Base-by-base conservation (phyloP, 1,284 basidiomycete genomes). In the Trichosporon asahii region DNA sequence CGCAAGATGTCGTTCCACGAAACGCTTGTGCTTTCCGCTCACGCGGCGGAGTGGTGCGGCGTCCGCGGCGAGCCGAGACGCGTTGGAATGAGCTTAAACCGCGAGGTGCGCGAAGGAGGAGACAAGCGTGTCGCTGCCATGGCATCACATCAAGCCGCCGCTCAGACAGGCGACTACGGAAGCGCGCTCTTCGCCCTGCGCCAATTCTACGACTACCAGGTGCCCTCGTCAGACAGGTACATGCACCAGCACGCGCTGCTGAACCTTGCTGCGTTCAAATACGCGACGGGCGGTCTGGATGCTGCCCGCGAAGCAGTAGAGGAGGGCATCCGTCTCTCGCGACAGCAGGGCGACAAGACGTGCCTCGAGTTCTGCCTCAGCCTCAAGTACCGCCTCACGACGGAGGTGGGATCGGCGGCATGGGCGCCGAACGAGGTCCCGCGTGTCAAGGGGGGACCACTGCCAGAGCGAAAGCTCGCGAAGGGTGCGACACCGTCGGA, bases 141-240 rank as follows among this genome's bases (percentile, higher is more conserved):
- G 27, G 35, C 15, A 35, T 79, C 77, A 27, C 79, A 80, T 65
- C 74, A 78, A 55, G 46, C 67, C 1, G 79, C 82, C 0, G 70
- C 75, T 8, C 72, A 74, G 3, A 70, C 74, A 3, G 83, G 80
- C 5, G 82, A 84, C 70, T 79, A 80, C 64, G 76, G 79, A 0
- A 66, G 71, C 1, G 80, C 82, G 11, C 66, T 83, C 25, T 71
- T 69, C 14, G 77, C 78, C 0, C 65, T 84, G 8, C 68, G 78
- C 21, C 72, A 76, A 3, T 83, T 84, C 72, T 84, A 82, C 72
- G 82, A 82, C 70, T 82, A 81, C 66, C 79, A 79, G 33, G 78
- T 80, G 31, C 81, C 82, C 0, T 66, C 69, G 2, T 61, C 74
- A 2, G 73, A 73, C n/a, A 72, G 75, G 73, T 76, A 53, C 31